phyloP scores from a whole-genome alignment of 495 filamentous ascomycete species.

The Xylaria intraflava region DNA sequence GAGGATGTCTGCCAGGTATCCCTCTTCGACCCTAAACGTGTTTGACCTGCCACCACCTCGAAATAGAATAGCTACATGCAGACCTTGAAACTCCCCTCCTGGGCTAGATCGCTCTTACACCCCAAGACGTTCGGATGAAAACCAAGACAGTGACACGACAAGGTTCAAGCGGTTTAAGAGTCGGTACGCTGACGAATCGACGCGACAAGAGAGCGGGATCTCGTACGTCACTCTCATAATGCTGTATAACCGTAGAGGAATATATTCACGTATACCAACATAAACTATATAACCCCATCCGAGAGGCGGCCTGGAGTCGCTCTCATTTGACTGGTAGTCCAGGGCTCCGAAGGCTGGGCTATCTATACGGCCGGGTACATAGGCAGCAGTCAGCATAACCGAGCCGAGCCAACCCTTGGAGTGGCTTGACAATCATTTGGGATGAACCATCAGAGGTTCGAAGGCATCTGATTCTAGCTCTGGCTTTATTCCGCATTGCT shows the following conservation, averaged over 20 bases:
- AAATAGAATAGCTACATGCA: conserved; percentile 7
- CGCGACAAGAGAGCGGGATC: not conserved
- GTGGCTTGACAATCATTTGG: not conserved
- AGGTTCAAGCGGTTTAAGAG: conserved; percentile 1
- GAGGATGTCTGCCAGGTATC: conserved; percentile 1
- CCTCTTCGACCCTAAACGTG: not conserved
- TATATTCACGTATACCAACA: not conserved
- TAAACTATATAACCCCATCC: conserved; percentile 2
- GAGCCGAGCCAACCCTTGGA: conserved; percentile 2
- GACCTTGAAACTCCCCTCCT: conserved; percentile 12
- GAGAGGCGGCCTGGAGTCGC: not conserved
- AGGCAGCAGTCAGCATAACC: conserved; percentile 6
- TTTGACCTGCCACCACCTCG: conserved; percentile 3
- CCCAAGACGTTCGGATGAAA: conserved; percentile 7
- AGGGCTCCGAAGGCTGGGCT: not conserved
- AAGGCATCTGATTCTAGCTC: conserved; percentile 1
- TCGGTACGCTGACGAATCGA: not conserved
- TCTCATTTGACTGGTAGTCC: not conserved
- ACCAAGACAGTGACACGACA: conserved; percentile 5
- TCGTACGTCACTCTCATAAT: not conserved
- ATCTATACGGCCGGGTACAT: not conserved
- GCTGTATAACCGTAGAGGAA: not conserved
- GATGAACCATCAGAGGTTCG: conserved; percentile 7
- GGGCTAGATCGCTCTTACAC: conserved; percentile 5
- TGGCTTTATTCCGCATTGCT: not conserved